A percentile compares a stretch with the other conserved stretches of the same genome.
These are phyloP conservation scores for Cercospora sojina DNA, from an alignment of 2,329 filamentous ascomycete species.

Conservation along the genomic window DNA sequence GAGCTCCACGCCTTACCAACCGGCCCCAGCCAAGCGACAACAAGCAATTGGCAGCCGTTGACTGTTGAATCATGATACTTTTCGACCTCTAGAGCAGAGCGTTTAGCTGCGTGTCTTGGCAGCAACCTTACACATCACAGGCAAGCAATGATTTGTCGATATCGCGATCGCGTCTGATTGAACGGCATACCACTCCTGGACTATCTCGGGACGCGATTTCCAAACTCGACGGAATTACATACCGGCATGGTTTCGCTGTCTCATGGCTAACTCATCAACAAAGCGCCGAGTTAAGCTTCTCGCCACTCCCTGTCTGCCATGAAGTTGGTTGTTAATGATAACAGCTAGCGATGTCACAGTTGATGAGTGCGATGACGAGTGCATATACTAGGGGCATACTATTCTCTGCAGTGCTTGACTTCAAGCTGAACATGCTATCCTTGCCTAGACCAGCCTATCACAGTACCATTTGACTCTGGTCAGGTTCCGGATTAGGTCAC, in stretches of 20 bases:
- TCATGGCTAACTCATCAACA: not conserved
- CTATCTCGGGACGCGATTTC: not conserved
- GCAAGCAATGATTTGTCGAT: not conserved
- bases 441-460: not conserved
- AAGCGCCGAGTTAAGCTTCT: not conserved
- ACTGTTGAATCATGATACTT: not conserved
- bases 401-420: not conserved
- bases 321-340: not conserved
- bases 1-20: not conserved
- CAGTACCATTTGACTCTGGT: not conserved
- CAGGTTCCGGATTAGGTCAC: not conserved
- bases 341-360: not conserved
- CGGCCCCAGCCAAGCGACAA: not conserved
- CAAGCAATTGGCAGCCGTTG: not conserved
- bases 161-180: not conserved
- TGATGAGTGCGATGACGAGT: not conserved
- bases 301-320: not conserved
- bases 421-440: not conserved
- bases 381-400: not conserved
- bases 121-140: not conserved
- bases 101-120: not conserved
- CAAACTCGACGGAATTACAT: not conserved
- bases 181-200: not conserved
- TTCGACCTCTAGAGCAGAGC: not conserved
- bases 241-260: not conserved